phyloP scores from a whole-genome alignment of 495 filamentous ascomycete species.

The Entonaema liquescens region DNA sequence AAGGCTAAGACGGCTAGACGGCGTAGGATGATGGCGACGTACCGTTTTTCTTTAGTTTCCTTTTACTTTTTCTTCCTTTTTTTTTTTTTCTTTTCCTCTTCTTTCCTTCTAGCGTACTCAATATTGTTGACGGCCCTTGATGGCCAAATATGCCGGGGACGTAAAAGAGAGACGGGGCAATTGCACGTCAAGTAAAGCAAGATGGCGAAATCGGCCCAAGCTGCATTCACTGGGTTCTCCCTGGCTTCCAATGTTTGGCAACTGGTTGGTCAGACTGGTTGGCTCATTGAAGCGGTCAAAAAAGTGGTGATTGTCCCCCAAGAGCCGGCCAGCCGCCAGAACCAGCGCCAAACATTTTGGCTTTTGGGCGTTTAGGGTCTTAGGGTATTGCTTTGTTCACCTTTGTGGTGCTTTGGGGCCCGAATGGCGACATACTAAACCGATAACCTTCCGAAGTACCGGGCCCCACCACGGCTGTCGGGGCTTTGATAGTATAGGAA shows the following conservation, averaged over 20 bases:
- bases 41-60: background rate
- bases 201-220: conserved; percentile 41
- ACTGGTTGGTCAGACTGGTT: conserved; percentile 11
- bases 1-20: background rate
- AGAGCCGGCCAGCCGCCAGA: conserved; percentile 9
- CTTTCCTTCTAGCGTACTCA: background rate
- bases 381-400: conserved; percentile 18
- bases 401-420: conserved; percentile 35
- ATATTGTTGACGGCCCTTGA: background rate
- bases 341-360: conserved; percentile 14
- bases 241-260: conserved; percentile 1
- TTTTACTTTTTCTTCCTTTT: background rate
- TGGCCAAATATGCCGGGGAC: background rate
- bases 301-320: conserved; percentile 22
- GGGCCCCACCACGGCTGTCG: conserved; percentile 37
- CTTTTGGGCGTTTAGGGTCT: conserved; percentile 18
- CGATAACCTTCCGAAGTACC: conserved; percentile 38
- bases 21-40: background rate
- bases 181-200: conserved; percentile 24
- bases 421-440: conserved; percentile 39
- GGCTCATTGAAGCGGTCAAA: conserved; percentile 30
- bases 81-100: background rate
- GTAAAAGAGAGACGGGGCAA: background rate
- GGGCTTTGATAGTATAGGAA: conserved; percentile 16
- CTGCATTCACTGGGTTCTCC: conserved; percentile 12